Evolutionary conservation across 345 rosid genomes (phyloP).

Genomic region (Corchorus capsularis): DNA sequence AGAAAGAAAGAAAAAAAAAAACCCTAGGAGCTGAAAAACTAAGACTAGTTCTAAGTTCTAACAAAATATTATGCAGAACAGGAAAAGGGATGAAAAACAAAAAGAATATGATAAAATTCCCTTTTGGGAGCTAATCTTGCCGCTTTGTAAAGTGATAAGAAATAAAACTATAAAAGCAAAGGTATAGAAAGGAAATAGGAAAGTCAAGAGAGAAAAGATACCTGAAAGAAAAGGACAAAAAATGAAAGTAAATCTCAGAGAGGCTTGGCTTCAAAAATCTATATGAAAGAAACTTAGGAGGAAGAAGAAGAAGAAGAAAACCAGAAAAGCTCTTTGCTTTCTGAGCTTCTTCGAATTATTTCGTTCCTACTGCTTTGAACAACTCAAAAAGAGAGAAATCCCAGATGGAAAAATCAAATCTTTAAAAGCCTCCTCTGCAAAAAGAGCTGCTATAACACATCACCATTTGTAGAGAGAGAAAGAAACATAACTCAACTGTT

Average conservation of each 20-base stretch:
- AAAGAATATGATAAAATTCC: slow-evolving; percentile 20
- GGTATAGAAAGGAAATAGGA: slow-evolving; percentile 4
- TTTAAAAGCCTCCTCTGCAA: not conserved
- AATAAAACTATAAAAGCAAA: slow-evolving; percentile 5
- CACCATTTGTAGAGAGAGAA: not conserved
- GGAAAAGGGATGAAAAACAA: not conserved
- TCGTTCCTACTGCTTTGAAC: not conserved
- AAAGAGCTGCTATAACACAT: not conserved
- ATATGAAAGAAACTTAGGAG: slow-evolving; percentile 6
- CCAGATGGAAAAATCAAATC: not conserved
- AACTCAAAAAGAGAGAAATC: not conserved
- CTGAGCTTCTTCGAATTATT: slow-evolving; percentile 13
- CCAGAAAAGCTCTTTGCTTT: slow-evolving; percentile 13
- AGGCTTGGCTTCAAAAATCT: not conserved
- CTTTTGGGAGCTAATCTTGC: slow-evolving; percentile 20
- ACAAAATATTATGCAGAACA: slow-evolving; percentile 2
- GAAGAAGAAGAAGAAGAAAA: slow-evolving; percentile 10
- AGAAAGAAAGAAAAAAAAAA: not conserved
- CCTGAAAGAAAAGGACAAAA: slow-evolving; percentile 24
- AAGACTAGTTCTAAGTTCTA: slow-evolving; percentile 24
- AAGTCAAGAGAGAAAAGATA: slow-evolving; percentile 16
- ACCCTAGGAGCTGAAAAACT: slow-evolving; percentile 16
- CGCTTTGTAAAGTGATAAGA: slow-evolving; percentile 7
- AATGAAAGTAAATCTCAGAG: slow-evolving; percentile 25
- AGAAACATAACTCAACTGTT: not conserved